Evolutionary conservation across 345 rosid species (phyloP).

Genomic region (Rhodamnia rubescens): DNA sequence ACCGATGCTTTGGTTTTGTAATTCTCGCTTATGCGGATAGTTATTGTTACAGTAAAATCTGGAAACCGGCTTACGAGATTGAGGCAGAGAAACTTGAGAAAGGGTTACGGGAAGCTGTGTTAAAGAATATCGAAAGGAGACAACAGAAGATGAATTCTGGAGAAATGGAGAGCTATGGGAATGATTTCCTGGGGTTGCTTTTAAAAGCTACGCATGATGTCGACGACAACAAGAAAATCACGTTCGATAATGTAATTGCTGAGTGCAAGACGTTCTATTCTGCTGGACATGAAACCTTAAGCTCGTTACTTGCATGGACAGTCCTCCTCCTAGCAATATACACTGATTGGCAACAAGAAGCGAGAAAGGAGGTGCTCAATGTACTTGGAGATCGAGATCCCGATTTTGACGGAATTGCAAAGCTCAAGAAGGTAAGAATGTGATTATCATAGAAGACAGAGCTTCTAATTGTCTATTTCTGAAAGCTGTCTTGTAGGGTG

Average conservation of each 20-base stretch:
- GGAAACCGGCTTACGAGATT: conserved; percentile 3
- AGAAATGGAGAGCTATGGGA: neutral
- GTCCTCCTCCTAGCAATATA: conserved; percentile 18
- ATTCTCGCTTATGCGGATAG: neutral
- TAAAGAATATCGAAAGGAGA: conserved; percentile 3
- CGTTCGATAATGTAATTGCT: conserved; percentile 6
- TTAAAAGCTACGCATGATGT: neutral
- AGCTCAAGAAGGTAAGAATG: neutral
- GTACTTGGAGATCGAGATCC: conserved; percentile 7
- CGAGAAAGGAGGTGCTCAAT: conserved; percentile 21
- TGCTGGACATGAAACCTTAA: conserved; percentile 17
- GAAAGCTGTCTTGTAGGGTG: too few species aligned
- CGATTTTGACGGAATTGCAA: neutral
- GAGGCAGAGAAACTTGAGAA: neutral
- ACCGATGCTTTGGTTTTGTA: neutral
- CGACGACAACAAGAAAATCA: neutral
- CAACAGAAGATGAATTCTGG: neutral
- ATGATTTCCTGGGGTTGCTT: conserved; percentile 16
- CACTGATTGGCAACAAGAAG: conserved; percentile 27
- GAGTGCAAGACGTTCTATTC: conserved; percentile 27
- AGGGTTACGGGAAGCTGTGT: neutral
- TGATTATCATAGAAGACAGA: too few species aligned
- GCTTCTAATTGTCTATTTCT: too few species aligned
- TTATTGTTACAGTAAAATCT: conserved; percentile 4
- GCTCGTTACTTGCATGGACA: conserved; percentile 17